Percentiles rank a stretch among this genome's conserved stretches.
Evolutionary conservation across 2,329 filamentous ascomycete genomes (phyloP).

Genomic region (Lachnellula occidentalis): DNA sequence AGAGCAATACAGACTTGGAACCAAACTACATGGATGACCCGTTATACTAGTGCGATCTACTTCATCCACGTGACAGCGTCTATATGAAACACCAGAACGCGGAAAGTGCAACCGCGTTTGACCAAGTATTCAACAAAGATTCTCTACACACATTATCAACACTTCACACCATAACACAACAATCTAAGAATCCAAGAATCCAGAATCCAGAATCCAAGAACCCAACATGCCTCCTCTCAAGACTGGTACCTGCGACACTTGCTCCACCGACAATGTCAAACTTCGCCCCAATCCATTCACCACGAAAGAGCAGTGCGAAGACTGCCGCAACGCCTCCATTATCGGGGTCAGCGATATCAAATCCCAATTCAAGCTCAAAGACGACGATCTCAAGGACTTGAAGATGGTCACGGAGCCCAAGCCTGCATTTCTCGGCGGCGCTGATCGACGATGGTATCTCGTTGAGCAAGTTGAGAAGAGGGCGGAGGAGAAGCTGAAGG

Average conservation of each 20-base stretch:
- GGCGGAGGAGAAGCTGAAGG: slow-evolving; percentile 1
- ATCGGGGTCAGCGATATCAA: slow-evolving; percentile 7
- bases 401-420: slow-evolving; percentile 3
- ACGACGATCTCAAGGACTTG: slow-evolving; percentile 5
- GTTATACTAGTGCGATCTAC: too few species aligned
- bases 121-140: too few species aligned
- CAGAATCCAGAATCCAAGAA: too few species aligned
- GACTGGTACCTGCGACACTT: slow-evolving; percentile 5
- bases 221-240: not conserved
- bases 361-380: slow-evolving; percentile 7
- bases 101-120: too few species aligned
- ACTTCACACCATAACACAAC: too few species aligned
- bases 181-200: too few species aligned
- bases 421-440: slow-evolving; percentile 7
- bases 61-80: too few species aligned
- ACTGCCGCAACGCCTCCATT: slow-evolving; percentile 5
- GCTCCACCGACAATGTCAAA: slow-evolving; percentile 3
- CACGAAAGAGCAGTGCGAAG: slow-evolving; percentile 8
- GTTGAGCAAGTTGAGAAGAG: slow-evolving; percentile 5
- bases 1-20: too few species aligned
- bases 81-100: too few species aligned
- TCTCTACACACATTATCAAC: too few species aligned
- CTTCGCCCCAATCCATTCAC: slow-evolving; percentile 12
- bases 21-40: too few species aligned
- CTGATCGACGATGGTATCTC: slow-evolving; percentile 10